phyloP scores from a whole-genome alignment of 2,329 filamentous ascomycete species.

The Teratosphaeria gauchensis region DNA sequence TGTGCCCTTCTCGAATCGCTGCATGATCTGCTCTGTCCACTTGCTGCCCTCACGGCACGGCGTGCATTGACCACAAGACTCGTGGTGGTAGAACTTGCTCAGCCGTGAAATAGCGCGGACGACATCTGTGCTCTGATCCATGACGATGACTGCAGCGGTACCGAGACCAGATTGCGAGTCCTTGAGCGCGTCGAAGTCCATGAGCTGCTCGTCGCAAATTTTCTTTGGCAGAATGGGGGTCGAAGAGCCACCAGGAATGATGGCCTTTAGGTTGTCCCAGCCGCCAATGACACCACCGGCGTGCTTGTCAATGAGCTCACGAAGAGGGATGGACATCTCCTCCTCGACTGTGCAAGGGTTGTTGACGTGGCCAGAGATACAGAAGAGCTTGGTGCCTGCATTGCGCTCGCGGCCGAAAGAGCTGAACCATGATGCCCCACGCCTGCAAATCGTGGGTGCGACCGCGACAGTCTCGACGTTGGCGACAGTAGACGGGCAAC shows the following conservation, averaged over 20 bases:
- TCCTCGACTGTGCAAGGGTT: conserved; percentile 97
- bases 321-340: conserved; percentile 96
- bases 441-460: conserved; percentile 86
- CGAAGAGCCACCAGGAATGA: conserved; percentile 94
- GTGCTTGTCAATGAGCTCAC: conserved; percentile 95
- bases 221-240: conserved; percentile 88
- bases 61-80: conserved; percentile 96
- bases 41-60: conserved; percentile 98
- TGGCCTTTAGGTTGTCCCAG: conserved; percentile 92
- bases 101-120: conserved; percentile 88
- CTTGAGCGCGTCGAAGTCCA: conserved; percentile 98
- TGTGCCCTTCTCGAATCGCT: conserved; percentile 84
- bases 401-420: conserved; percentile 92
- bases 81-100: conserved; percentile 95
- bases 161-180: conserved; percentile 95
- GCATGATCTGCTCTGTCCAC: conserved; percentile 99
- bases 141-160: conserved; percentile 95
- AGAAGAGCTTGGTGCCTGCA: conserved; percentile 94
- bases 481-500: conserved; percentile 93
- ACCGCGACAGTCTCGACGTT: conserved; percentile 98
- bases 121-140: conserved; percentile 96
- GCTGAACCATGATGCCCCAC: conserved; percentile 88
- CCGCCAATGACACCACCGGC: conserved; percentile 93
- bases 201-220: conserved; percentile 88
- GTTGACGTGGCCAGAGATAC: conserved; percentile 97